Conservation (phyloP, 176 grass and related monocot species). For the Carex kokanica region DNA sequence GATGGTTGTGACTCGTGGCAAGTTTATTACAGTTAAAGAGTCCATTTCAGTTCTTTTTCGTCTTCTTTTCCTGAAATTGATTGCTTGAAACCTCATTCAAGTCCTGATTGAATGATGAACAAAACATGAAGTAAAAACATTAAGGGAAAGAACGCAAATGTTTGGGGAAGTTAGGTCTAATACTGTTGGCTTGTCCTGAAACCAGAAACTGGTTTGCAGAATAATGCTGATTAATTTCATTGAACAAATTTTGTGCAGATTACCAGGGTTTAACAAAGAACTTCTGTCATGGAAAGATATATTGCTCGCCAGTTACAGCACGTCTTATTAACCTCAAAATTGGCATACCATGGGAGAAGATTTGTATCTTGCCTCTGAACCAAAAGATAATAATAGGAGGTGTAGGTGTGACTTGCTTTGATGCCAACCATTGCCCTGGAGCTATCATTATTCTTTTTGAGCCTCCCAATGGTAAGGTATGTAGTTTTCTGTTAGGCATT, state of each 20-base stretch:
- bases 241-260: slow-evolving; percentile 43
- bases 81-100: not conserved
- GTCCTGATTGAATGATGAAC: not conserved
- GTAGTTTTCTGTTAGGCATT: slow-evolving; percentile 21
- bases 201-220: not conserved
- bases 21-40: not conserved
- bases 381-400: slow-evolving; percentile 61
- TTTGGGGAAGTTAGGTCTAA: not conserved
- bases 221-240: not conserved
- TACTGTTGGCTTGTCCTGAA: not conserved
- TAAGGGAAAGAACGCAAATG: not conserved
- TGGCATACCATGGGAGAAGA: slow-evolving; percentile 70
- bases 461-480: slow-evolving; percentile 83
- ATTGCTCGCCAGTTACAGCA: slow-evolving; percentile 90
- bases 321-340: slow-evolving; percentile 84
- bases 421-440: slow-evolving; percentile 96
- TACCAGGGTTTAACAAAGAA: slow-evolving; percentile 90
- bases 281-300: slow-evolving; percentile 90
- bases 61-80: slow-evolving; percentile 6
- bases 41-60: slow-evolving; percentile 10
- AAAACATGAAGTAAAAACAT: not conserved
- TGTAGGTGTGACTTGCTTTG: slow-evolving; percentile 75
- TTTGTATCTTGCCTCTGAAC: slow-evolving; percentile 82
- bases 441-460: slow-evolving; percentile 94
- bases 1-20: not conserved